A percentile compares a stretch with the other conserved stretches of the same genome.
Evolutionary conservation across 2,329 filamentous ascomycete genomes (phyloP).

Genomic region (Beauveria scarabaeidicola): DNA sequence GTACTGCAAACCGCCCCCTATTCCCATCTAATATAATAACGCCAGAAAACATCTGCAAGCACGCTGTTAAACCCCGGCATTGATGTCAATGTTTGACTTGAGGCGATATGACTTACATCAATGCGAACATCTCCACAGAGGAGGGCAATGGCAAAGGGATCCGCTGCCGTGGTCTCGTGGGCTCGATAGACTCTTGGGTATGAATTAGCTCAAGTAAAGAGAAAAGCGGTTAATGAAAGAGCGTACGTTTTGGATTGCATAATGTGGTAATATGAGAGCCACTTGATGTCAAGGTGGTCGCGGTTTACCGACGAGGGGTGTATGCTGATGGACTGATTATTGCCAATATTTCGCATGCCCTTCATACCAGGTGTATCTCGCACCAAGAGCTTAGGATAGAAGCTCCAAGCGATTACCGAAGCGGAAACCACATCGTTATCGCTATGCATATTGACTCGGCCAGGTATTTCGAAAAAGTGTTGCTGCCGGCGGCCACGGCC

Average conservation of each 20-base stretch:
- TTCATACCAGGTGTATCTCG: constrained; percentile 62
- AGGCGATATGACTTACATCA: constrained; percentile 46
- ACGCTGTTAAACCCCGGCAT: background rate
- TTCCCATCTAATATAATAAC: constrained; percentile 84
- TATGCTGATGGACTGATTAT: constrained; percentile 82
- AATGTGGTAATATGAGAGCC: constrained; percentile 93
- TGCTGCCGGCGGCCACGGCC: constrained; percentile 51
- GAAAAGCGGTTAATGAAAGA: background rate
- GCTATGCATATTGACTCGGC: constrained; percentile 65
- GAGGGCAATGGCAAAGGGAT: constrained; percentile 74
- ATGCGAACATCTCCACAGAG: constrained; percentile 85
- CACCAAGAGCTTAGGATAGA: constrained; percentile 87
- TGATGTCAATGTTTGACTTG: background rate
- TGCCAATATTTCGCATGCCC: constrained; percentile 83
- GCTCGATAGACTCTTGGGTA: constrained; percentile 68
- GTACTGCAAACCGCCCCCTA: constrained; percentile 70
- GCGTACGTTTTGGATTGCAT: constrained; percentile 80
- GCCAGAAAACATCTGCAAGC: constrained; percentile 66
- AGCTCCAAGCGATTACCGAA: constrained; percentile 84
- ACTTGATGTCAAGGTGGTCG: constrained; percentile 56
- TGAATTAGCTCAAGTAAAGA: constrained; percentile 11
- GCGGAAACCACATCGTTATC: constrained; percentile 71
- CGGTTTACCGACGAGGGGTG: constrained; percentile 89
- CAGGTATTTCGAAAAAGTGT: constrained; percentile 76
- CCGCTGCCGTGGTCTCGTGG: constrained; percentile 74